These are phyloP conservation scores for Hamamelis virginiana DNA, from an alignment of 164 flowering plant species.

Conservation along the genomic window DNA sequence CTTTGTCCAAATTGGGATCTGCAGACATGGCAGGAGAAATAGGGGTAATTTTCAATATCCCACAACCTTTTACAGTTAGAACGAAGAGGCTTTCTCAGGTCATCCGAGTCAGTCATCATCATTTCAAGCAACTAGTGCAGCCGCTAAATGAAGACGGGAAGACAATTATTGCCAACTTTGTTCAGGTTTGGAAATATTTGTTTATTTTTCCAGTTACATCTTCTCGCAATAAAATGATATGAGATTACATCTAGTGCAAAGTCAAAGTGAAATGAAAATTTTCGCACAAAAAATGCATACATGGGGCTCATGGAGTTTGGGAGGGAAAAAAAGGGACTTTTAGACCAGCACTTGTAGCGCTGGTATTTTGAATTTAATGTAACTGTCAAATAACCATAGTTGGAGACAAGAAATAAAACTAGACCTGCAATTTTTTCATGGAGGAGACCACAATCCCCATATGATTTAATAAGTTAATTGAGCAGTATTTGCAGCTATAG, in stretches of 20 bases:
- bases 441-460: too few relatives aligned
- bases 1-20: conserved; percentile 54
- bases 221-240: neutral
- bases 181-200: conserved; percentile 48
- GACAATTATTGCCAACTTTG: conserved; percentile 52
- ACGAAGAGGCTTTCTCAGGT: conserved; percentile 82
- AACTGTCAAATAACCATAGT: neutral
- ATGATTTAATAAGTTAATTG: neutral
- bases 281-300: too few relatives aligned
- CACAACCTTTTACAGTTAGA: conserved; percentile 88
- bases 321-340: too few relatives aligned
- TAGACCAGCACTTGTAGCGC: too few relatives aligned
- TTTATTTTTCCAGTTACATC: neutral
- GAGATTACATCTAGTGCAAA: too few relatives aligned
- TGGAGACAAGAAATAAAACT: too few relatives aligned
- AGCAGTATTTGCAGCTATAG: conserved; percentile 1
- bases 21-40: conserved; percentile 80
- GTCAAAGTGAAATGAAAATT: too few relatives aligned
- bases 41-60: conserved; percentile 75
- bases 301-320: too few relatives aligned
- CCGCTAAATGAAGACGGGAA: conserved; percentile 53
- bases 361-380: neutral
- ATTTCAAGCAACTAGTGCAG: conserved; percentile 73
- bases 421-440: too few relatives aligned
- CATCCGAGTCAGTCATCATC: conserved; percentile 69